Base-by-base conservation (phyloP, 305 asterid species). In the Galium porrigens region DNA sequence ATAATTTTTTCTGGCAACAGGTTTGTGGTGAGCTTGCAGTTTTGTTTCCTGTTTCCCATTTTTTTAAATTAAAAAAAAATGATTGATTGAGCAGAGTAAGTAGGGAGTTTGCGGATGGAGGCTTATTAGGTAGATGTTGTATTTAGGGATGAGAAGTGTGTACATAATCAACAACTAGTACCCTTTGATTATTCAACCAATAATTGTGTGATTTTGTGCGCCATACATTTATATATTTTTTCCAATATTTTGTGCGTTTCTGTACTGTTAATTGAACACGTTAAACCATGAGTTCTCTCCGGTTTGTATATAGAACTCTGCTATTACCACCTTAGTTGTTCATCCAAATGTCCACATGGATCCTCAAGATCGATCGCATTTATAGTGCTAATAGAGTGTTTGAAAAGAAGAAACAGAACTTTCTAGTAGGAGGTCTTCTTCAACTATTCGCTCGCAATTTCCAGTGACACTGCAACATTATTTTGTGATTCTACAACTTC, bases 161-260 rank as follows among this genome's bases (percentile, higher is more conserved):
- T 80, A 82, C 81, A 78, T 68, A 54, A 74, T 74, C 78, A 73
- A 65, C 72, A 53, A 61, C 74, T 68, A 30, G 64, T 25, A 36
- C 75, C 66, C 70, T 73, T 27, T 75, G 74, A 78, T 80, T 77
- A 68, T 58, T 30, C 67, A 48, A 72, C 74, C 64, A 77, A 81
- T 81, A 77, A 75, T 80, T 29, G 73, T 78, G 83, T 84, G 85
- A 22, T 72, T 68, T 71, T 44, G 30, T 60, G 17, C 62, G 25
- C 1, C 18, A 37, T 14, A 4, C 10, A 10, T 12, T 27, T 62
- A 0, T 27, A 27, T 27, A 1, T 27, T 27, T 27, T 27, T 27
- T 1, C 2, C 30, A 27, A 27, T 2, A 12, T 41, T 41, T 41
- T 2, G 12, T 41, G n/a, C 4, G 12, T 41, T 41, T 3, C 4